Percentiles rank a stretch among this genome's conserved stretches.
phyloP scores from a whole-genome alignment of 179 eudicot genomes.

The Kewa caespitosa region DNA sequence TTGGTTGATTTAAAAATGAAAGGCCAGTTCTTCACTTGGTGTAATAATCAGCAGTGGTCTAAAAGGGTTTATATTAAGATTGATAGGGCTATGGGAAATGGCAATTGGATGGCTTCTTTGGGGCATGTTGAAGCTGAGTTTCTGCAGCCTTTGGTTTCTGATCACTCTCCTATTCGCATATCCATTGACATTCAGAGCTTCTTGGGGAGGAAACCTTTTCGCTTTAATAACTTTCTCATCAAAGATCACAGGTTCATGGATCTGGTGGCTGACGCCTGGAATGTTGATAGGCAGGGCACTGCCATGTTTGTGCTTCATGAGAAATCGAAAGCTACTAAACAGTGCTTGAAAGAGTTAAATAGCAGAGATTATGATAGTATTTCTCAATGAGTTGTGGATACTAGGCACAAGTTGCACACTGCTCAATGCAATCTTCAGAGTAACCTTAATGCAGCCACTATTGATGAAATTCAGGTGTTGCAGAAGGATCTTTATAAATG shows the following conservation, averaged over 20 bases:
- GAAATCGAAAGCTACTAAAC: background rate
- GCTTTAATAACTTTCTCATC: background rate
- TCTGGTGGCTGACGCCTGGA: background rate
- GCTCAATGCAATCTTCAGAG: no score
- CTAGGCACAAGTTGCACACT: no score
- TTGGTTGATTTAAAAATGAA: background rate
- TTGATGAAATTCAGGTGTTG: no score
- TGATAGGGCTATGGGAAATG: background rate
- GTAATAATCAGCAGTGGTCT: background rate
- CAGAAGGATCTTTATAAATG: background rate
- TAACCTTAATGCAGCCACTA: no score
- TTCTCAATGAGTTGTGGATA: no score
- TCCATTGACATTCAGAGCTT: fast-evolving
- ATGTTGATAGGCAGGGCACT: background rate
- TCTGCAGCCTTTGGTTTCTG: background rate
- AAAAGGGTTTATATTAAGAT: background rate
- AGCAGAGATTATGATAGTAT: background rate
- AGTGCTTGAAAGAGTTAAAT: background rate
- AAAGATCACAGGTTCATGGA: background rate
- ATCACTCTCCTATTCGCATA: background rate
- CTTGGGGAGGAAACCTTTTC: background rate
- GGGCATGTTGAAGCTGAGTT: background rate
- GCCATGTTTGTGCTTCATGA: background rate
- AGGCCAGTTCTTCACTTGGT: background rate
- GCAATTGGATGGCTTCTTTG: background rate